Evolutionary conservation across 192 early-diverging fungal species (phyloP), one percentile per base, ranked within the genome.

Genomic region (Thamnidium elegans): DNA sequence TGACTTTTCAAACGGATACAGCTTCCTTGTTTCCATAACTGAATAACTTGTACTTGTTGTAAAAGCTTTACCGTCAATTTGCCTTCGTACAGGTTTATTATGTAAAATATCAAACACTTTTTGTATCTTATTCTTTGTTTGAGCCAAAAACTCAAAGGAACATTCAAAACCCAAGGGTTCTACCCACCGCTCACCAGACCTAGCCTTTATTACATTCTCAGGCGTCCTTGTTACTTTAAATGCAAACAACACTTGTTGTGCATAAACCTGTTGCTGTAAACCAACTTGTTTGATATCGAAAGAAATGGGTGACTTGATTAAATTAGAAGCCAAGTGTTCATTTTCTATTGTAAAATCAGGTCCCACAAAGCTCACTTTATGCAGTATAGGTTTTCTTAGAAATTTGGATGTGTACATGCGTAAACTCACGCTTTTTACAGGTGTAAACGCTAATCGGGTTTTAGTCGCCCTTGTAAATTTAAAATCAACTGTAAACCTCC

Each of bases 401-500:
- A 69, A 30, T 32, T 62, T 64, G 20, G 68, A 69, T 7, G 36
- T 52, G 19, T 62, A 69, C 53, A 69, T 21, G 23, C 51, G 39
- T 32, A 69, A 23, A 15, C 32, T 26, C 15, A 30, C 46, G 15
- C 61, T 13, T 14, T 63, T 21, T 20, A 69, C 42, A n/a, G 68
- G 68, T 34, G 50, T 54, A 26, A 69, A 69, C 11, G 46, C 30
- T n/a, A 69, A 54, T 31, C 47, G 20, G 15, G 50, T 36, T 8
- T 54, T 39, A 1, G 58, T 62, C 32, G 59, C 61, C 11, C 45
- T 50, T 7, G 48, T 10, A 1, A 69, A 14, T 26, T 63, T 51
- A 34, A 69, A 39, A 39, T 69, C 68, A 10, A 69, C 61, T 47
- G 68, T 55, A 51, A 63, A 69, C 13, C 61, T 50, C 68, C 68